These are phyloP conservation scores for Cucurbita ficifolia DNA, from an alignment of 306 rosid species.

Conservation along the genomic window DNA sequence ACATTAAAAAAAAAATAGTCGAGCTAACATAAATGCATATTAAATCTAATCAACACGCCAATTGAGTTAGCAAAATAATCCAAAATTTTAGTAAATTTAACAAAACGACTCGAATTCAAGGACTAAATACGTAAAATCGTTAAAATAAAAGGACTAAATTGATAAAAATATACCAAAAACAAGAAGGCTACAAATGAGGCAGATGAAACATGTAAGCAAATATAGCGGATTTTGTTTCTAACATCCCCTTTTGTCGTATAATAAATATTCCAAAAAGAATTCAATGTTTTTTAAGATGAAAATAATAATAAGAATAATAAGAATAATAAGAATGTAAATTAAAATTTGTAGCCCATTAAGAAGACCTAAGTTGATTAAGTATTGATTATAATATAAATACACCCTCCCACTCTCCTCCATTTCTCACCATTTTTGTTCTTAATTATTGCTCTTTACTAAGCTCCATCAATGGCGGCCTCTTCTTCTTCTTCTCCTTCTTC, in stretches of 20 bases:
- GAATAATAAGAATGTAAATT: neutral
- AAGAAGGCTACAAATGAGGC: neutral
- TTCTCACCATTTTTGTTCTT: slow-evolving; percentile 30
- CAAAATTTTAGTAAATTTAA: no score
- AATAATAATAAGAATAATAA: neutral
- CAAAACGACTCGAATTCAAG: neutral
- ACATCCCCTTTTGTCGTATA: slow-evolving; percentile 1
- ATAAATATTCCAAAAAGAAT: slow-evolving; percentile 6
- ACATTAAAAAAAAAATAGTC: no score
- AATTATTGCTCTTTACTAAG: slow-evolving; percentile 15
- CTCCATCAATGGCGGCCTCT: slow-evolving; percentile 36
- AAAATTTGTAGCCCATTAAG: slow-evolving; percentile 60
- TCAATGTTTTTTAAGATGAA: neutral
- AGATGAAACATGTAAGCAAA: neutral
- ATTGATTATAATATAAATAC: slow-evolving; percentile 29
- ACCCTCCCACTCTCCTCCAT: slow-evolving; percentile 21
- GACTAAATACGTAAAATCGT: neutral
- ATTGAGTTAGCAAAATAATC: no score
- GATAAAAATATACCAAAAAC: neutral
- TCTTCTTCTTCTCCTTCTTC: slow-evolving; percentile 34
- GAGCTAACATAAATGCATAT: no score
- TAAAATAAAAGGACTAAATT: neutral
- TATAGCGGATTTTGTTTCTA: slow-evolving; percentile 3
- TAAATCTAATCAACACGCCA: no score
- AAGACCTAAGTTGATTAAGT: slow-evolving; percentile 45